Evolutionary conservation across 2,329 filamentous ascomycete genomes (phyloP), one percentile per base, ranked within the genome.

Genomic region (Penicillium sp.): DNA sequence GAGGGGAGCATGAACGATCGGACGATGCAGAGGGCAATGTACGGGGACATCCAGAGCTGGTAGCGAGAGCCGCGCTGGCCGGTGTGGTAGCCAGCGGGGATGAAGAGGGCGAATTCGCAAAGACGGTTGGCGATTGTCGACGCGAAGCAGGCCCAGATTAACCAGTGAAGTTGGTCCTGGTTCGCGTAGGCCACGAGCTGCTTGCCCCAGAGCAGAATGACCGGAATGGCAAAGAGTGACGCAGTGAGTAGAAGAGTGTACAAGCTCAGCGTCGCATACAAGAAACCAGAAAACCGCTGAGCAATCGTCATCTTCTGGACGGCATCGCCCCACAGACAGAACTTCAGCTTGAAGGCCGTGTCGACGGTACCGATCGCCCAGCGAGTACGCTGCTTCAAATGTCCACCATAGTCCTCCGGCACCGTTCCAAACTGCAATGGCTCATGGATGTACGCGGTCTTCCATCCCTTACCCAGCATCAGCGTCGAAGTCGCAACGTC

Each of bases 31-130:
- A 86, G 76, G 0, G 84, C 83, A 60, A 86, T 84, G 71, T 86
- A 88, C 0, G 85, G 84, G 6, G 84, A 80, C 84, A 87, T 87
- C 84, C 85, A 88, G 31, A 87, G 76, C 71, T 86, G 82, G 62
- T 83, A 83, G 4, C 83, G 78, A 2, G 80, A 79, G 41, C 83
- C 83, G 55, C 84, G 79, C 70, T 86, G 84, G 4, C 83, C 84
- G 11, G 83, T 84, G 69, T 85, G 81, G 67, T 87, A 87, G 20
- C 85, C 84, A 1, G 83, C 80, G 0, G 85, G 84, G 12, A 86
- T 78, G 69, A 82, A 87, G n/a, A 85, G 78, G n/a, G 82, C 76
- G 59, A 84, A 81, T 68, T 87, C 84, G 70, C 80, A 83, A 0
- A 86, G 55, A n/a, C 84, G 82, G 69, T 83, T 85, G 55, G 75